Conservation (phyloP, 1,139 yeast species). For the Pichia inconspicua region DNA sequence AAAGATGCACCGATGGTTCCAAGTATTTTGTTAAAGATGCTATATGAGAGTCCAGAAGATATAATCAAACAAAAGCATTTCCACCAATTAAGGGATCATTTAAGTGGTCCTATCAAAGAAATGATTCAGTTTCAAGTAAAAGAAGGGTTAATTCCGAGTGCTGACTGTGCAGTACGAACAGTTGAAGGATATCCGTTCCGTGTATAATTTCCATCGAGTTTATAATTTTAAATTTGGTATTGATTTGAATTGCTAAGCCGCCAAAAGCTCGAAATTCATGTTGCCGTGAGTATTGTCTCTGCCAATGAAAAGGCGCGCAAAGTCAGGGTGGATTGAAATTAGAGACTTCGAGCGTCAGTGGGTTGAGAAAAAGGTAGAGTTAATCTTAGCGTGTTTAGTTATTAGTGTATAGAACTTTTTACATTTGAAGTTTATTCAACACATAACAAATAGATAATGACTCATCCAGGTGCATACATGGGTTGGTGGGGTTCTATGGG, state of each 20-base stretch:
- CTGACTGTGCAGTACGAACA: neutral
- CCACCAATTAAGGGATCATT: conserved; percentile 44
- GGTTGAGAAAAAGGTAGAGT: neutral
- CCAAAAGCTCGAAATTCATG: neutral
- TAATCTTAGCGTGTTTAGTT: no score
- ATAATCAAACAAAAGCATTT: conserved; percentile 55
- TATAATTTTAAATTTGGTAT: no score
- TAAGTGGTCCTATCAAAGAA: conserved; percentile 44
- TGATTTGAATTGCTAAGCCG: neutral
- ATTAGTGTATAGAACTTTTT: neutral
- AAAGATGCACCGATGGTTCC: conserved; percentile 65
- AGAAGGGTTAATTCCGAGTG: conserved; percentile 31
- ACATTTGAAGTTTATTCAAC: neutral
- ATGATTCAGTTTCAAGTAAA: conserved; percentile 50
- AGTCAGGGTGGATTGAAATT: neutral
- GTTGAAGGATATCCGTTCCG: conserved; percentile 1
- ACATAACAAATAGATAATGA: conserved; percentile 7
- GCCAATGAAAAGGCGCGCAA: neutral
- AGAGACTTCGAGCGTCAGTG: neutral
- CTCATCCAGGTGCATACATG: conserved; percentile 73
- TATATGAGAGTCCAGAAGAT: conserved; percentile 54
- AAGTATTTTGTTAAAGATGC: conserved; percentile 45
- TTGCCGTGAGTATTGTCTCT: no score
- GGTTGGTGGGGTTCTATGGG: conserved; percentile 94
- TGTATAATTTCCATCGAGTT: neutral